A percentile compares a stretch with the other conserved stretches of the same genome.
These are phyloP conservation scores for Fusarium coicis DNA, from an alignment of 2,329 filamentous ascomycete species.

Conservation along the genomic window DNA sequence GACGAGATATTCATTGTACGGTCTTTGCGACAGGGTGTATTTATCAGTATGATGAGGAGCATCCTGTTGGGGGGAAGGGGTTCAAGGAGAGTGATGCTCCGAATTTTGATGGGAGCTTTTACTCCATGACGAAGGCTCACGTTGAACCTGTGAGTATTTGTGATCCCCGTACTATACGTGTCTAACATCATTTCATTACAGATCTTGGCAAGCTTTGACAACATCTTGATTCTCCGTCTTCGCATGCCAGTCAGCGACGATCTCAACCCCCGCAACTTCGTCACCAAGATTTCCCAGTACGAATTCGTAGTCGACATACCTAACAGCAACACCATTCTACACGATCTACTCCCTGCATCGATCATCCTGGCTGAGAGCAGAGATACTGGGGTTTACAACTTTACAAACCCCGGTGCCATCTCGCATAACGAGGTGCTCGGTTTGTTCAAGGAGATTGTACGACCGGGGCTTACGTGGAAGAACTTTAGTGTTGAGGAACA, in stretches of 20 bases:
- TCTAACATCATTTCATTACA: slow-evolving; percentile 37
- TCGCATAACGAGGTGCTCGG: slow-evolving; percentile 75
- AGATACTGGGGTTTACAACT: slow-evolving; percentile 74
- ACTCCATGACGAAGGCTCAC: slow-evolving; percentile 59
- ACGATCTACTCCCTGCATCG: slow-evolving; percentile 70
- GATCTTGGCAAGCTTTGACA: slow-evolving; percentile 71
- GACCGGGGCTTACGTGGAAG: slow-evolving; percentile 69
- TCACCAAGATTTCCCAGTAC: slow-evolving; percentile 75
- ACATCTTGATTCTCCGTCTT: slow-evolving; percentile 71
- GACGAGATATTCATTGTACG: slow-evolving; percentile 69
- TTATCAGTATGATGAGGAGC: slow-evolving; percentile 70
- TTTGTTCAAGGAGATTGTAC: slow-evolving; percentile 71
- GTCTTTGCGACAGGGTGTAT: slow-evolving; percentile 76
- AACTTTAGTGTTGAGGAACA: slow-evolving; percentile 76
- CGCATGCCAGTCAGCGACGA: slow-evolving; percentile 78
- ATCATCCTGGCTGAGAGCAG: slow-evolving; percentile 69
- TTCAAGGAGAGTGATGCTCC: slow-evolving; percentile 70
- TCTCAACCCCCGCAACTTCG: slow-evolving; percentile 73
- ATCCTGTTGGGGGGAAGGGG: slow-evolving; percentile 66
- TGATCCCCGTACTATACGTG: too few relatives aligned
- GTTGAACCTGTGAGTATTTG: slow-evolving; percentile 60
- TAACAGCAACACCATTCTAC: slow-evolving; percentile 74
- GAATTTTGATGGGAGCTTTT: slow-evolving; percentile 76
- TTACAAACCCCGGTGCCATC: slow-evolving; percentile 76
- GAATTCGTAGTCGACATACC: slow-evolving; percentile 73